Base-by-base conservation (phyloP, 495 filamentous ascomycete species). In the Aspergillus nidulans region DNA sequence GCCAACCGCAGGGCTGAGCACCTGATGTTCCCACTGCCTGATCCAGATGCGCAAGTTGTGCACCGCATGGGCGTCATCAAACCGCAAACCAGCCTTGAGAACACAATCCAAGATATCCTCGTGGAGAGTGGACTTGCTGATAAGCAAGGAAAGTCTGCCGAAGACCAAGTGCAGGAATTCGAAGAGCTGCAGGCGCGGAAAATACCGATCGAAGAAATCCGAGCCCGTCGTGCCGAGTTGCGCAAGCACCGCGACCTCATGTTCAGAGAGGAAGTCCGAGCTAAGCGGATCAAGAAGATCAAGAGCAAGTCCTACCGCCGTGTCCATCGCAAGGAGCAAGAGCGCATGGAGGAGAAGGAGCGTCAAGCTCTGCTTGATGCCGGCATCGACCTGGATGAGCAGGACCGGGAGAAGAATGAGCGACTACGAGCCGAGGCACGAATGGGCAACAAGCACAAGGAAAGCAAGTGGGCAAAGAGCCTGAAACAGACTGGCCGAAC, bases 231-330 rank as follows among this genome's bases (percentile, higher is more conserved):
- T 30, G 84, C 85, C 7, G 85, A 96, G 63, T 78, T 95, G 25
- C 85, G 92, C 9, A 85, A 81, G 59, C 83, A 87, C 50, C 77
- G 95, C 53, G 94, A 97, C 58, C 71, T 97, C 5, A 75, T 95
- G 44, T 96, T 95, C 55, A 81, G 92, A n/a, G 95, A 98, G 67
- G 88, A 95, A 68, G 81, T 86, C 0, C 84, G 90, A 49, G 81
- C 91, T 4, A 96, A 92, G 71, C 85, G 94, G 3, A 88, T 98
- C 69, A 96, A 96, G 70, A 97, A 97, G 75, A 98, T 98, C 67
- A 98, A 98, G 76, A 91, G 87, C 62, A 97, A 96, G 64, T 81
- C 91, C 0, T 98, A 92, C 64, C 86, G 91, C 16, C 85, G 91
- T 47, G 85, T 97, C 20, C 95, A 97, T 66, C 85, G 94, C 32